Evolutionary conservation across 345 rosid species (phyloP), one percentile per base, ranked within the genome.

Genomic region (Camelina laxa): DNA sequence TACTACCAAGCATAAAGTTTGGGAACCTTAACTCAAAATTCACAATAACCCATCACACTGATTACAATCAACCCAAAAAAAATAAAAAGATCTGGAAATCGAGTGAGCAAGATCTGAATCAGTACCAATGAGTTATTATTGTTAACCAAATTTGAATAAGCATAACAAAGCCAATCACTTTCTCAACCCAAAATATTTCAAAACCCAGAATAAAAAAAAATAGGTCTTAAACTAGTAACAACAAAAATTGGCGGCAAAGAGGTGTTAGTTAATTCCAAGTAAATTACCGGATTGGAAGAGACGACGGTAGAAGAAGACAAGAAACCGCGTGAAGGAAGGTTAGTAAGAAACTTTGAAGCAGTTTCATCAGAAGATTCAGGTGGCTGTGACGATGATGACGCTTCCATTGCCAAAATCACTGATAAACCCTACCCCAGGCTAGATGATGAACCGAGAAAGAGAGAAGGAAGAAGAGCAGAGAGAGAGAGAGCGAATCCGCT

Each of bases 291-390:
- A 80, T 86, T 90, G 50, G 93, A 80, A 69, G 91, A 87, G 81
- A 88, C 71, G 73, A 84, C 81, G 38, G 90, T 75, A 65, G 98
- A 90, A 65, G 98, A 90, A 67, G 93, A 86, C 67, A 89, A 83
- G 80, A 84, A 86, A 65, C 96, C 97, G 41, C 89, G 92, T 69
- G 93, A 90, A 5, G 97, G 98, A 50, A 93, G 98, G 72, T 90
- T 76, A 48, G 87, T 53, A 54, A 93, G 98, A 67, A 87, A 84
- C 71, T 76, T 80, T 58, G 93, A 83, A 69, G 78, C 73, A 76
- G 61, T 55, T 16, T 56, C 74, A 67, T 68, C 80, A 7, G 84
- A 69, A 68, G 83, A 85, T n/a, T 80, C 79, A 20, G 70, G 80
- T 60, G 77, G 80, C 20, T 75, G 61, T 63, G 92, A 75, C 6